These are phyloP conservation scores for Pseudogymnoascus sp. DNA, from an alignment of 2,329 filamentous ascomycete genomes.

Conservation along the genomic window DNA sequence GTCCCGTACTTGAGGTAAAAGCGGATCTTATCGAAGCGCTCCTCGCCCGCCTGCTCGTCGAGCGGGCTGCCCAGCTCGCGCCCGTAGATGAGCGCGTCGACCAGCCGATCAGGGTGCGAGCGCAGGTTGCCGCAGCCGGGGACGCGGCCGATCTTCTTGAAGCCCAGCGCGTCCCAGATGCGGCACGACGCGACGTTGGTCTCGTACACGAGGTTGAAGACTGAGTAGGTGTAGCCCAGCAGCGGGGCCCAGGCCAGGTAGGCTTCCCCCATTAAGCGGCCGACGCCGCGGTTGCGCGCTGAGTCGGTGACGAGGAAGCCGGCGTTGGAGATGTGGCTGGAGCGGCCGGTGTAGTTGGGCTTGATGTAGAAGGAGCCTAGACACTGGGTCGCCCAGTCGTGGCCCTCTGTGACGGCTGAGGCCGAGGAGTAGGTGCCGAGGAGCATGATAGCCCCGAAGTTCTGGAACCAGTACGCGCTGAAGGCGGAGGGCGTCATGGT, in stretches of 20 bases:
- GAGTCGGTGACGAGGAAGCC: slow-evolving; percentile 49
- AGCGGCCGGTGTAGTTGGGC: slow-evolving; percentile 66
- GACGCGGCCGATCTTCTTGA: slow-evolving; percentile 63
- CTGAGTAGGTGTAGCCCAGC: slow-evolving; percentile 61
- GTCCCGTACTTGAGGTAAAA: slow-evolving; percentile 93
- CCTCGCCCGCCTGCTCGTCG: slow-evolving; percentile 82
- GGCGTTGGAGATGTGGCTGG: slow-evolving; percentile 64
- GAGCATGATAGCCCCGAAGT: slow-evolving; percentile 64
- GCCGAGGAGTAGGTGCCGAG: slow-evolving; percentile 52
- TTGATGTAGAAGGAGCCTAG: slow-evolving; percentile 66
- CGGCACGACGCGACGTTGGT: slow-evolving; percentile 63
- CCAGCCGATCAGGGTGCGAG: slow-evolving; percentile 41
- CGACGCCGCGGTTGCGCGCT: slow-evolving; percentile 46
- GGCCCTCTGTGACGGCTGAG: slow-evolving; percentile 39
- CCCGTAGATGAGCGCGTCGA: slow-evolving; percentile 55
- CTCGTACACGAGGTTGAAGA: slow-evolving; percentile 70
- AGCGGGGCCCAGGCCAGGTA: slow-evolving; percentile 51
- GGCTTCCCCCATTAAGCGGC: slow-evolving; percentile 46
- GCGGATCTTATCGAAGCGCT: slow-evolving; percentile 97
- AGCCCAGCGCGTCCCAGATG: slow-evolving; percentile 66
- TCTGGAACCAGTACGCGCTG: slow-evolving; percentile 63
- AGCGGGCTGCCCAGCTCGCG: slow-evolving; percentile 49
- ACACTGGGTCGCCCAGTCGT: slow-evolving; percentile 58
- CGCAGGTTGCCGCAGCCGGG: slow-evolving; percentile 45
- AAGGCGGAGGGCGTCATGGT: slow-evolving; percentile 53